Percentiles rank a stretch among this genome's conserved stretches.
Conservation (phyloP, 2,329 filamentous ascomycete genomes). For the Thelonectria rubi region DNA sequence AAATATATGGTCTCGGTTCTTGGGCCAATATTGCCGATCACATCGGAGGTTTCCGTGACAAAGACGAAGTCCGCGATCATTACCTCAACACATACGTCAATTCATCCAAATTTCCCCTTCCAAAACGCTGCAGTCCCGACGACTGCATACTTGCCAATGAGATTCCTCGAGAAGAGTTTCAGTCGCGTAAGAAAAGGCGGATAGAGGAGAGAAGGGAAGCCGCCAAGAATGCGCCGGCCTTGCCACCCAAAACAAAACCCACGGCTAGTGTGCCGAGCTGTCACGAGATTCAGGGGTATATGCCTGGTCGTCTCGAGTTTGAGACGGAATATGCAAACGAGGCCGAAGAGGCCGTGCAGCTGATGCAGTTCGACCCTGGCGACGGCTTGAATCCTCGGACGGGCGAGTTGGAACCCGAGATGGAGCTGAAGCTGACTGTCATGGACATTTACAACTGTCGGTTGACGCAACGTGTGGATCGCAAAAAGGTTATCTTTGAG, state of each 20-base stretch:
- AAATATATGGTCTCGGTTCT: slow-evolving; percentile 94
- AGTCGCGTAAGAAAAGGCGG: slow-evolving; percentile 87
- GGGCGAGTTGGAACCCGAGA: slow-evolving; percentile 90
- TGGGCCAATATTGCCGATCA: slow-evolving; percentile 99
- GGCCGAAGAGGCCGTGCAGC: slow-evolving; percentile 95
- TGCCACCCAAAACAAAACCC: slow-evolving; percentile 92
- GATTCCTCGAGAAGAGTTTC: slow-evolving; percentile 91
- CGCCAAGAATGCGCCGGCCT: slow-evolving; percentile 82
- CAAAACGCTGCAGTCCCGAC: slow-evolving; percentile 82
- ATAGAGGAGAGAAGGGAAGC: slow-evolving; percentile 93
- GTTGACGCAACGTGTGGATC: slow-evolving; percentile 87
- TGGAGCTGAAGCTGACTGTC: slow-evolving; percentile 96
- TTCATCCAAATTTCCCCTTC: slow-evolving; percentile 84
- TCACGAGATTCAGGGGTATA: slow-evolving; percentile 98
- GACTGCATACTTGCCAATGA: slow-evolving; percentile 81
- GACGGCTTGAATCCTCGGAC: slow-evolving; percentile 89
- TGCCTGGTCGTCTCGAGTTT: slow-evolving; percentile 96
- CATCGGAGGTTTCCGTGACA: slow-evolving; percentile 92
- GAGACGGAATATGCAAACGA: slow-evolving; percentile 98
- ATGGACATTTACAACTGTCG: slow-evolving; percentile 98
- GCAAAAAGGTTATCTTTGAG: slow-evolving; percentile 97
- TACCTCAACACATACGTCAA: slow-evolving; percentile 90
- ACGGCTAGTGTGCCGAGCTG: slow-evolving; percentile 95
- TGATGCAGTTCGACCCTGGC: slow-evolving; percentile 97
- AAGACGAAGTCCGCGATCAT: slow-evolving; percentile 95